A percentile compares a stretch with the other conserved stretches of the same genome.
Evolutionary conservation across 1,139 yeast species (phyloP).

Genomic region (Geotrichum bryndzae): DNA sequence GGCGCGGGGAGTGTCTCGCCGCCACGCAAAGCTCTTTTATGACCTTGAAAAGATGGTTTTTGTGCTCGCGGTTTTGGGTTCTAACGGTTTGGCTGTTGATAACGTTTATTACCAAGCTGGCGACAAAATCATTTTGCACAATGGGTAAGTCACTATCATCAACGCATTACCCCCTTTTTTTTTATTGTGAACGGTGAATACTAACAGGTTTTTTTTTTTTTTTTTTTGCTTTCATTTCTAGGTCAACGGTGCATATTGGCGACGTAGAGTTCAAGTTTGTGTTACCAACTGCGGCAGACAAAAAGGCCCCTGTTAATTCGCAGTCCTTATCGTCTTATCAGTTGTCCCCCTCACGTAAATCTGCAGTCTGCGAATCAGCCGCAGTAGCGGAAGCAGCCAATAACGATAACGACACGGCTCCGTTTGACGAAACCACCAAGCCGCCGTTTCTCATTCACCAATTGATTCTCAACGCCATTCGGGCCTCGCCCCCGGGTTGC

Average conservation of each 20-base stretch:
- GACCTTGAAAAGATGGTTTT: conserved; percentile 92
- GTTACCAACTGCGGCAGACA: conserved; percentile 44
- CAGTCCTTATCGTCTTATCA: background rate
- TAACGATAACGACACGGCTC: background rate
- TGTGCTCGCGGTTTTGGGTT: conserved; percentile 82
- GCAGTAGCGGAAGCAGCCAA: background rate
- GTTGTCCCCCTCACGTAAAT: background rate
- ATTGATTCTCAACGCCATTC: background rate
- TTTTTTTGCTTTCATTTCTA: conserved; percentile 23
- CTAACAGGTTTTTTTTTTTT: conserved; percentile 5
- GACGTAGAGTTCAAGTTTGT: conserved; percentile 84
- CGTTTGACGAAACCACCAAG: background rate
- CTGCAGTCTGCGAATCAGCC: background rate
- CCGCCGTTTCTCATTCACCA: conserved; percentile 2
- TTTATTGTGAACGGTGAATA: background rate
- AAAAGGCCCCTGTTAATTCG: background rate
- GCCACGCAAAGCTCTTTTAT: conserved; percentile 91
- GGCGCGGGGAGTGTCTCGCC: conserved; percentile 83
- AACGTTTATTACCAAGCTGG: conserved; percentile 84
- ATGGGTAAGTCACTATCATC: conserved; percentile 34
- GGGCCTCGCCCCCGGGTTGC: background rate
- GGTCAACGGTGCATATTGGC: conserved; percentile 85
- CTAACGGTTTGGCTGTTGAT: conserved; percentile 95
- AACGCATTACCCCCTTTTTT: background rate
- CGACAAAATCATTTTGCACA: conserved; percentile 74